These are phyloP conservation scores for Chaetomium sp. DNA, from an alignment of 2,329 filamentous ascomycete genomes.

Conservation along the genomic window DNA sequence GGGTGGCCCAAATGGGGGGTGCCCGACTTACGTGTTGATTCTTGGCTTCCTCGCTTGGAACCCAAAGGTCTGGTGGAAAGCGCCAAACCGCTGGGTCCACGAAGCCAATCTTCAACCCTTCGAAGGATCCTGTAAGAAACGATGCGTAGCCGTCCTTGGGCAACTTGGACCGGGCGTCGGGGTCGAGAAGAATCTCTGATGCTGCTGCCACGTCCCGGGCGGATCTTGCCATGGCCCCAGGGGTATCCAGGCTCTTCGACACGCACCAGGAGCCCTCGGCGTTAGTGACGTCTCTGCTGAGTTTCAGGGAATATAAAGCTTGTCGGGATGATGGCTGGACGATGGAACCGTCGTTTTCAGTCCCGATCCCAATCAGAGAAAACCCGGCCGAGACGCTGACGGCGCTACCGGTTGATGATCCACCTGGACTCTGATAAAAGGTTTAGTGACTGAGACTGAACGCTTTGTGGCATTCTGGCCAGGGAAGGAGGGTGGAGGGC, in stretches of 20 bases:
- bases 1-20: no score
- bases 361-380: slow-evolving; percentile 2
- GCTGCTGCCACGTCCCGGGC: background rate
- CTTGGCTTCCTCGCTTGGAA: slow-evolving; percentile 8
- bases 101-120: background rate
- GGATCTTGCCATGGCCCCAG: slow-evolving; percentile 1
- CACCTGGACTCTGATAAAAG: slow-evolving; percentile 1
- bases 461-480: no score
- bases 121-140: background rate
- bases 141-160: background rate
- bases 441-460: no score
- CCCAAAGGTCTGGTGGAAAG: slow-evolving; percentile 8
- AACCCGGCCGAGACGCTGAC: slow-evolving; percentile 10
- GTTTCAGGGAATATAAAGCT: slow-evolving; percentile 3
- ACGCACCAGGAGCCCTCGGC: slow-evolving; percentile 1
- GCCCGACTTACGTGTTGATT: slow-evolving; percentile 4
- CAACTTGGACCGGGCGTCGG: background rate
- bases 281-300: background rate
- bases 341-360: slow-evolving; percentile 10
- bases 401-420: slow-evolving; percentile 3
- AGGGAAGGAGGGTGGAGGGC: no score
- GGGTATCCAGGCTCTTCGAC: slow-evolving; percentile 7
- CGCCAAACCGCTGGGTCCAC: slow-evolving; percentile 6
- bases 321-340: background rate
- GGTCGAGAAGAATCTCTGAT: background rate